A percentile compares a stretch with the other conserved stretches of the same genome.
Evolutionary conservation across 768 basidiomycete genomes (phyloP).

Genomic region (Amanita polypyramis): DNA sequence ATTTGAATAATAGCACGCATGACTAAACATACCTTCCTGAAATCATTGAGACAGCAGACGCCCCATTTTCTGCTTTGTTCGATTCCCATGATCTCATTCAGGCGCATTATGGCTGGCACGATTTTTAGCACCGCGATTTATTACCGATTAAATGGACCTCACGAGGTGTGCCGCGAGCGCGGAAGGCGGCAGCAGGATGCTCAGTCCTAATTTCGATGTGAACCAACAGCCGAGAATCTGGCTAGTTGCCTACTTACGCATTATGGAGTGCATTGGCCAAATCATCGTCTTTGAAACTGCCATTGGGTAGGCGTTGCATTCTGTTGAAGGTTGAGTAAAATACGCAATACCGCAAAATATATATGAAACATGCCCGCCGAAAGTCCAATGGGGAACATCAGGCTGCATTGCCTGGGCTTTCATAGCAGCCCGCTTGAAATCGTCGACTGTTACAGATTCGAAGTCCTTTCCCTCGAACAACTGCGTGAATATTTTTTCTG

Average conservation of each 20-base stretch:
- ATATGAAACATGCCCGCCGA: slow-evolving; percentile 38
- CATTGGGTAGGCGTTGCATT: slow-evolving; percentile 48
- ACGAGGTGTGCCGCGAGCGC: slow-evolving; percentile 67
- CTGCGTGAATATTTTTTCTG: slow-evolving; percentile 32
- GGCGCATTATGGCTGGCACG: slow-evolving; percentile 44
- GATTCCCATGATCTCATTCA: slow-evolving; percentile 82
- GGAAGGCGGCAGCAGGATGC: slow-evolving; percentile 61
- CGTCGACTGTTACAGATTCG: slow-evolving; percentile 32
- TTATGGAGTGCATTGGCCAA: slow-evolving; percentile 57
- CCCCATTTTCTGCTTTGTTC: slow-evolving; percentile 71
- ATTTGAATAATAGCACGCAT: not conserved
- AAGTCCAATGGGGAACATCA: slow-evolving; percentile 53
- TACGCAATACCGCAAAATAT: not conserved
- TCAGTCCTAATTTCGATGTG: slow-evolving; percentile 39
- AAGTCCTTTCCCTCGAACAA: slow-evolving; percentile 44
- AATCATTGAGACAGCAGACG: slow-evolving; percentile 77
- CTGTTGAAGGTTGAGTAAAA: slow-evolving; percentile 14
- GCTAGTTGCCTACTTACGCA: slow-evolving; percentile 37
- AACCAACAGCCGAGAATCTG: not conserved
- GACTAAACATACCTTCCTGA: slow-evolving; percentile 40
- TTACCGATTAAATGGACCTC: slow-evolving; percentile 3
- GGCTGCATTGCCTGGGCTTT: slow-evolving; percentile 30
- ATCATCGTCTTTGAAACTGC: slow-evolving; percentile 58
- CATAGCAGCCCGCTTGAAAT: slow-evolving; percentile 40
- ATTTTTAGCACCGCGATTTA: not conserved